These are phyloP conservation scores for Diaporthe longicolla DNA, from an alignment of 2,329 filamentous ascomycete genomes.

Conservation along the genomic window DNA sequence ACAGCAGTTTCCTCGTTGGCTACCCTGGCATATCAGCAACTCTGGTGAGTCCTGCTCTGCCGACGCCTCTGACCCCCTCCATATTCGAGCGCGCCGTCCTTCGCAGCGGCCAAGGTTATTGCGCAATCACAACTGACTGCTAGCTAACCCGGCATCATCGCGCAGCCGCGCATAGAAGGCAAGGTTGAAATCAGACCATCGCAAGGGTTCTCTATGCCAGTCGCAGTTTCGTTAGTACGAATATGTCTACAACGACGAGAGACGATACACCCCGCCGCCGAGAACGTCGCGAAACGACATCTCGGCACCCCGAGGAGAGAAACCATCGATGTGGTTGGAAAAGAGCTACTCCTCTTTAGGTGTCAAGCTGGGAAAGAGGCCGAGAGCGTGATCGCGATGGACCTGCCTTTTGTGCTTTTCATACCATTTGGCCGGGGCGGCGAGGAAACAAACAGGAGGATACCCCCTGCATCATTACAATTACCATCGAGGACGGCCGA, in stretches of 20 bases:
- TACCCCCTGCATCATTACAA: conserved; percentile 92
- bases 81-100: background rate
- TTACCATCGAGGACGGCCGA: conserved; percentile 94
- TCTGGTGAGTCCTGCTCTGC: conserved; percentile 74
- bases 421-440: conserved; percentile 95
- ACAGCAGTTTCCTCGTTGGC: conserved; percentile 95
- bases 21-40: conserved; percentile 99
- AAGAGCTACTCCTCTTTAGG: conserved; percentile 92
- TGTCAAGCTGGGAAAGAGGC: conserved; percentile 87
- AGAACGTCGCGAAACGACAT: conserved; percentile 93
- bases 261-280: conserved; percentile 95
- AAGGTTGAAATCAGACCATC: conserved; percentile 96
- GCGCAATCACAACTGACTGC: conserved; percentile 37
- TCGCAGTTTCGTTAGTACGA: conserved; percentile 91
- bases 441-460: conserved; percentile 88
- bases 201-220: conserved; percentile 87
- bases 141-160: conserved; percentile 43
- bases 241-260: conserved; percentile 95
- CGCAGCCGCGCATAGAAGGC: conserved; percentile 93
- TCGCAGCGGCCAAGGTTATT: background rate
- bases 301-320: conserved; percentile 92
- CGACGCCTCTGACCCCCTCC: conserved; percentile 37
- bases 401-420: conserved; percentile 96
- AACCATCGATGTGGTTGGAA: conserved; percentile 91
- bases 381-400: conserved; percentile 94